These are phyloP conservation scores for Penicillium digitatum DNA, from an alignment of 2,329 filamentous ascomycete genomes.

Conservation along the genomic window DNA sequence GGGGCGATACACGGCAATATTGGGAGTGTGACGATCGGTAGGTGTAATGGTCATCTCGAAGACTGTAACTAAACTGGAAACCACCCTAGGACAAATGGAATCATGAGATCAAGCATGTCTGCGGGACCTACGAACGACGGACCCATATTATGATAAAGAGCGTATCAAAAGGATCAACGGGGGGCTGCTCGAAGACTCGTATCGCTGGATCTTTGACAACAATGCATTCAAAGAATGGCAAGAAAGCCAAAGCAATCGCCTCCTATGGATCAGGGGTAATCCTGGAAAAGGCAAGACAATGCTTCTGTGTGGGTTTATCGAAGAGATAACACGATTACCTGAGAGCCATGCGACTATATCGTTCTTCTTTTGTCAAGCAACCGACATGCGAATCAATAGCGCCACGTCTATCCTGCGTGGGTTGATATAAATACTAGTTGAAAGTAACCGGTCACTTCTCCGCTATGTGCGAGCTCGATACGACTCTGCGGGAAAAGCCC, in stretches of 20 bases:
- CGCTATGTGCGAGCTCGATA: conserved; percentile 35
- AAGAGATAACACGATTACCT: conserved; percentile 11
- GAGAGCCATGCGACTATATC: background rate
- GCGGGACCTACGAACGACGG: conserved; percentile 4
- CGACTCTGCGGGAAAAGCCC: conserved; percentile 31
- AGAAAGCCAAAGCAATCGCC: too few species aligned
- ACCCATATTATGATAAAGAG: conserved; percentile 20
- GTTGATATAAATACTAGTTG: conserved; percentile 42
- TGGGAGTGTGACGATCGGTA: too few species aligned
- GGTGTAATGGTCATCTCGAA: too few species aligned
- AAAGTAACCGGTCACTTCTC: conserved; percentile 32
- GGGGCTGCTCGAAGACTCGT: conserved; percentile 13
- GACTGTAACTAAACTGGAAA: too few species aligned
- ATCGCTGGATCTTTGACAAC: conserved; percentile 22
- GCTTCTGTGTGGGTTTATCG: conserved; percentile 24
- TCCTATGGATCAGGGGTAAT: conserved; percentile 25
- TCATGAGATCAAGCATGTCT: conserved; percentile 2
- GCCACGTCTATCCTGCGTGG: conserved; percentile 43
- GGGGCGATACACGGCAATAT: too few species aligned
- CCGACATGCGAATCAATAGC: conserved; percentile 39
- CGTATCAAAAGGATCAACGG: conserved; percentile 22
- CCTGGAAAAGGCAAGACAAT: conserved; percentile 29
- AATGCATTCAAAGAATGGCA: too few species aligned
- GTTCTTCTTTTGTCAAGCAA: conserved; percentile 41
- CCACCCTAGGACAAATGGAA: too few species aligned